Base-by-base conservation (phyloP, 2,329 filamentous ascomycete species). In the Epichloe elymi region DNA sequence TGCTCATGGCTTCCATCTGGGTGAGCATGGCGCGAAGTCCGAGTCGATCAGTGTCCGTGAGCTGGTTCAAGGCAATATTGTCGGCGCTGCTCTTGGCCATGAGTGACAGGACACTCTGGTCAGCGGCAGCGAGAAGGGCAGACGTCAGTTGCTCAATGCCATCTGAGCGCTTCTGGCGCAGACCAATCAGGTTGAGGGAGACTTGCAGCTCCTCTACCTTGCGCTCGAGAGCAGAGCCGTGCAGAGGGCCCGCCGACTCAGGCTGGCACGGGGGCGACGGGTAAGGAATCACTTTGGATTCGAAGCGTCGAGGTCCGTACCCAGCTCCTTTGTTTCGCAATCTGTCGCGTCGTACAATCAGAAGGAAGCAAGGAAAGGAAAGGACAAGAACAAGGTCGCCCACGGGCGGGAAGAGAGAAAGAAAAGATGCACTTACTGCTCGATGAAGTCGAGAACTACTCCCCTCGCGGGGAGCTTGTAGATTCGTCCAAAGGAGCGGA, bases 361-460 rank as follows among this genome's bases (percentile, higher is more conserved):
- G 58, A n/a, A n/a, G 26, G n/a, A 23, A 4, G 20, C 12, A 19
- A 26, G n/a, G 14, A 15, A 39, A 46, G 15, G 10, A 15, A 33
- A 19, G 19, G 17, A 10, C 11, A 33, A n/a, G n/a, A 19, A 10
- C 11, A 42, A n/a, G 2, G n/a, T 11, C 6, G 12, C 10, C 37
- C n/a, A 36, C 19, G 19, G 14, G 14, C 12, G n/a, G n/a, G 39
- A 20, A 17, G 26, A 19, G 20, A 30, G 1, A 11, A 30, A 11
- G 26, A 8, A 30, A 30, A 30, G 23, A 3, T 15, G 14, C 23
- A 70, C 76, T 66, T 65, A 81, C 78, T 74, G 72, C 53, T 78
- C 71, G 46, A 95, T 80, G 64, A 95, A 89, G 61, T 88, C 82
- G 12, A 82, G 72, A 59, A 85, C 76, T 57, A 89, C 73, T 37